Conservation (phyloP, 2,329 filamentous ascomycete species). For the Sporothrix phasma region DNA sequence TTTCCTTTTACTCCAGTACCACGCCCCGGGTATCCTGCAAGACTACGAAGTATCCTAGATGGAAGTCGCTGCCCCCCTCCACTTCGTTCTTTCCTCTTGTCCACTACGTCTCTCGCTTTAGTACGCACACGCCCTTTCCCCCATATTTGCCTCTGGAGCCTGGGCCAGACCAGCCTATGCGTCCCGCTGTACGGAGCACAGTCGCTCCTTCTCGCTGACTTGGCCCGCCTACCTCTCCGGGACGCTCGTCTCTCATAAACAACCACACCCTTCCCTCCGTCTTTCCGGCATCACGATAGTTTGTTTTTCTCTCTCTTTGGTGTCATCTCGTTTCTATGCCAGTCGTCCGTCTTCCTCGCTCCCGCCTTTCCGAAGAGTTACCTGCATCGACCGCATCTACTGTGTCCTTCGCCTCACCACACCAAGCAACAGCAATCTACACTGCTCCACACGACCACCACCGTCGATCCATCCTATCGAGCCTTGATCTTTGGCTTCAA, state of each 20-base stretch:
- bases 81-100: not conserved
- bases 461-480: not conserved
- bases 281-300: not conserved
- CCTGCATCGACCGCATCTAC: not conserved
- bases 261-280: not conserved
- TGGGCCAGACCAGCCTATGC: conserved; percentile 3
- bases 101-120: not conserved
- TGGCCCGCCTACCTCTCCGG: not conserved
- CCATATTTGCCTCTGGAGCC: not conserved
- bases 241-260: conserved; percentile 1
- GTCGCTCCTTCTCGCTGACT: not conserved
- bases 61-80: not conserved
- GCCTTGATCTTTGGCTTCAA: not conserved
- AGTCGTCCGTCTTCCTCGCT: not conserved
- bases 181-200: not conserved
- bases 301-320: not conserved
- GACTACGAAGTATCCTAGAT: no score
- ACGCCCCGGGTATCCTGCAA: not conserved
- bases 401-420: not conserved
- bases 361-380: no score
- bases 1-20: not conserved
- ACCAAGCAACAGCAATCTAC: not conserved
- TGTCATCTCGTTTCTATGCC: not conserved
- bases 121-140: not conserved
- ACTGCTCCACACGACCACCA: not conserved